Conservation (phyloP, 352 stramenopile species). For the Pythium plurisporium region DNA sequence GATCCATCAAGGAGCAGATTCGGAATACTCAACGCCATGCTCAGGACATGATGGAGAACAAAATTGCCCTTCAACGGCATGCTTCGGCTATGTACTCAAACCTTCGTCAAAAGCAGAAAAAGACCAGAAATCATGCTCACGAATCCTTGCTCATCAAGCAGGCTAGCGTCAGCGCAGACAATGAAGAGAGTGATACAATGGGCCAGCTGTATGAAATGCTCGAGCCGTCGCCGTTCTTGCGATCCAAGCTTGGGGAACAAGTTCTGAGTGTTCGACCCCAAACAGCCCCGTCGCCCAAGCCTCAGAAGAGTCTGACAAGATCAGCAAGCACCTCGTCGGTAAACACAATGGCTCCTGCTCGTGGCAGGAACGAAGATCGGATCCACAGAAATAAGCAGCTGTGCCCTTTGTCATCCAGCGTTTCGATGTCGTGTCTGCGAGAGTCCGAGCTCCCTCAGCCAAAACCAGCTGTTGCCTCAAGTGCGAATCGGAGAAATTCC, state of each 20-base stretch:
- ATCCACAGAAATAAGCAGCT: background rate
- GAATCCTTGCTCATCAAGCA: slow-evolving; percentile 1
- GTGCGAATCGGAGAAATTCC: slow-evolving; percentile 26
- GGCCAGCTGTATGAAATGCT: slow-evolving; percentile 20
- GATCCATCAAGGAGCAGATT: slow-evolving; percentile 40
- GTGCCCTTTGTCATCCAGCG: background rate
- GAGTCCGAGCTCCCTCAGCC: background rate
- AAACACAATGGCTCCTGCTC: background rate
- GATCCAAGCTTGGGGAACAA: slow-evolving; percentile 35
- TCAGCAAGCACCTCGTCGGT: slow-evolving; percentile 8
- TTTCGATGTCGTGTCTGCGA: slow-evolving; percentile 4
- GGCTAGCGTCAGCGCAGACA: background rate
- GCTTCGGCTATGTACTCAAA: slow-evolving; percentile 55
- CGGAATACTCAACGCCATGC: slow-evolving; percentile 30
- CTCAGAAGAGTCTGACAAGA: background rate
- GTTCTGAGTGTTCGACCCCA: slow-evolving; percentile 36
- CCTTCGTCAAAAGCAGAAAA: slow-evolving; percentile 25
- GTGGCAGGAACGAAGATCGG: background rate
- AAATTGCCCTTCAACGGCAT: slow-evolving; percentile 41
- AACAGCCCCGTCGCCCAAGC: slow-evolving; percentile 31
- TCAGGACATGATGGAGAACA: slow-evolving; percentile 35
- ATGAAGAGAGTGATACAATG: background rate
- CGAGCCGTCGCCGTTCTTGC: slow-evolving; percentile 47
- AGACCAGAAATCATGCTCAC: background rate
- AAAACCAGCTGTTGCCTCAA: background rate